Evolutionary conservation across 495 filamentous ascomycete species (phyloP), one percentile per base, ranked within the genome.

Genomic region (Penicillium egyptiacum): DNA sequence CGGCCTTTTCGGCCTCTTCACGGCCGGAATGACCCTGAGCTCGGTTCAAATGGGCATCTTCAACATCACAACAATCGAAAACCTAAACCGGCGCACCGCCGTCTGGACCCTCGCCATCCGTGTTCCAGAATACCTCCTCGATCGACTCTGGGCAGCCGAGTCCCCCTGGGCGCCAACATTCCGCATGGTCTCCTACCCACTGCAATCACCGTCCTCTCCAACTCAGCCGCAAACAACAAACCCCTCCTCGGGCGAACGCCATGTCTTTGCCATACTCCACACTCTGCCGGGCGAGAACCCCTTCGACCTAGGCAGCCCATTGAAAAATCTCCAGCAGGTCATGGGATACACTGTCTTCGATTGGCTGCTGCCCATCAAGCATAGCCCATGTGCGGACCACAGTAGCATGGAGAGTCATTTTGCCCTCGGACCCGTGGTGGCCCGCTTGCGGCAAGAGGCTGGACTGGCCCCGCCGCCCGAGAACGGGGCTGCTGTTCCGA

Each of bases 1-100:
- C 45, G 80, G 68, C 30, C 79, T 96, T 49, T 96, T 96, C 63
- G 84, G 79, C 19, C 64, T 93, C 17, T 96, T 97, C 72, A 79
- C 85, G 17, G 70, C 78, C 37, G 83, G 86, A 17, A 96, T 96
- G 90, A 79, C 83, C 4, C 56, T 77, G 17, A 92, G 83, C 35
- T 88, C 87, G 1, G 57, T 87, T 10, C 84, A 90, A 60, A 82
- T 92, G 57, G 82, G 86, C 43, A 64, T 85, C 31, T 53, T 77
- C 26, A 96, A 96, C 62, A 74, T 88, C 40, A 93, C 90, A 1
- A 94, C 91, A 11, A 86, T 97, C 40, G 92, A 97, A 67, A 85
- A 86, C 49, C 69, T 96, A 19, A 83, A 78, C 33, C 78, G 78
- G 37, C 78, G 76, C 22, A 79, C 74, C 20, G 82, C 81, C 33